These are phyloP conservation scores for Wickerhamomyces subpelliculosus DNA, from an alignment of 805 yeast genomes.

Conservation along the genomic window DNA sequence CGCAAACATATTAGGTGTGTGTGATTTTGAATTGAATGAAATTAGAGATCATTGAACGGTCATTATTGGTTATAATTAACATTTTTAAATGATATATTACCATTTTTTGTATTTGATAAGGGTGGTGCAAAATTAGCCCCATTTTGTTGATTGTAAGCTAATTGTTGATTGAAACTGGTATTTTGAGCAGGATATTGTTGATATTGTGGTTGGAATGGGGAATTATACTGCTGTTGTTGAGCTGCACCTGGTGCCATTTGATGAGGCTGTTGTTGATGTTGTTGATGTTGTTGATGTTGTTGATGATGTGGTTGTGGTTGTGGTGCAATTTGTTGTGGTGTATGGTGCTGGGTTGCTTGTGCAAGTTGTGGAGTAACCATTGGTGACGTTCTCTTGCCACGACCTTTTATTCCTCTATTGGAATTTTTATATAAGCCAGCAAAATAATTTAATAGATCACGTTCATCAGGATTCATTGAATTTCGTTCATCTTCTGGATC, in stretches of 20 bases:
- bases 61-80: conserved; percentile 16
- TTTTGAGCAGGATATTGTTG: neutral
- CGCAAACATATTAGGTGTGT: too few relatives aligned
- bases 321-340: neutral
- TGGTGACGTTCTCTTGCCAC: conserved; percentile 50
- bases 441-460: conserved; percentile 68
- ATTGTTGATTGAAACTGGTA: neutral
- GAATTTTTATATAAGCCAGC: conserved; percentile 79
- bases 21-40: too few relatives aligned
- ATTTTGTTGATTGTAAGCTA: neutral
- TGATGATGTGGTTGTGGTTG: neutral
- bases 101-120: conserved; percentile 3
- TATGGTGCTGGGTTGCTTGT: neutral
- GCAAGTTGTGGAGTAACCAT: neutral
- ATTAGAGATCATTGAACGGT: too few relatives aligned
- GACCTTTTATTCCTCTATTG: conserved; percentile 85
- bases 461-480: conserved; percentile 53
- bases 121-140: neutral
- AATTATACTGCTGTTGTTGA: too few relatives aligned
- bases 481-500: conserved; percentile 35
- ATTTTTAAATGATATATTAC: conserved; percentile 18
- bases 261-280: neutral
- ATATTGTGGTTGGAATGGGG: neutral
- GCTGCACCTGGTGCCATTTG: conserved; percentile 1
- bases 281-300: neutral